phyloP scores from a whole-genome alignment of 768 basidiomycete genomes.

The Mycena vitilis region DNA sequence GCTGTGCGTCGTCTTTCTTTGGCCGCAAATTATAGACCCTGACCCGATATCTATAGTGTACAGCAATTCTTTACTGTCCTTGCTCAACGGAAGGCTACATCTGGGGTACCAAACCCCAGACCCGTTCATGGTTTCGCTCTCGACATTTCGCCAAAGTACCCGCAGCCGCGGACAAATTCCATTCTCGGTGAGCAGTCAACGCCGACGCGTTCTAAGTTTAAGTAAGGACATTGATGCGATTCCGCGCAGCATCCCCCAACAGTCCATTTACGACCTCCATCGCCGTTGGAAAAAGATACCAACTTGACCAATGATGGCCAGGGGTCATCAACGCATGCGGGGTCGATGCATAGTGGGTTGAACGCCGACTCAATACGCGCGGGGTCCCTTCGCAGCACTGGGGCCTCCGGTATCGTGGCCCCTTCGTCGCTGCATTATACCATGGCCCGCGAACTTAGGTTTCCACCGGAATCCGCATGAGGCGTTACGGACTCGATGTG shows the following conservation, averaged over 20 bases:
- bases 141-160: slow-evolving; percentile 13
- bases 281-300: not conserved
- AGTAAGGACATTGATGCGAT: slow-evolving; percentile 18
- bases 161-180: slow-evolving; percentile 11
- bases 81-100: slow-evolving; percentile 34
- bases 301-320: not conserved
- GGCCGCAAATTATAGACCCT: not conserved
- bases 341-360: not conserved
- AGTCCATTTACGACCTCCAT: slow-evolving; percentile 14
- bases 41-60: slow-evolving; percentile 17
- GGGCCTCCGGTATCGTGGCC: not conserved
- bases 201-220: not conserved
- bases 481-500: not conserved
- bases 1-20: slow-evolving; percentile 16
- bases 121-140: slow-evolving; percentile 31
- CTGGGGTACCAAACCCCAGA: slow-evolving; percentile 28
- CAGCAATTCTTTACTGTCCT: slow-evolving; percentile 32
- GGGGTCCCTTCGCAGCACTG: not conserved
- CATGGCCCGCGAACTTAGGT: slow-evolving; percentile 7
- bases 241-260: slow-evolving; percentile 16
- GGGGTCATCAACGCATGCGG: not conserved
- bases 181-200: slow-evolving; percentile 13
- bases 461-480: not conserved
- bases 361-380: not conserved
- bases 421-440: slow-evolving; percentile 1